Evolutionary conservation across 1,284 basidiomycete species (phyloP), one percentile per base, ranked within the genome.

Genomic region (Cryptococcus sp.): DNA sequence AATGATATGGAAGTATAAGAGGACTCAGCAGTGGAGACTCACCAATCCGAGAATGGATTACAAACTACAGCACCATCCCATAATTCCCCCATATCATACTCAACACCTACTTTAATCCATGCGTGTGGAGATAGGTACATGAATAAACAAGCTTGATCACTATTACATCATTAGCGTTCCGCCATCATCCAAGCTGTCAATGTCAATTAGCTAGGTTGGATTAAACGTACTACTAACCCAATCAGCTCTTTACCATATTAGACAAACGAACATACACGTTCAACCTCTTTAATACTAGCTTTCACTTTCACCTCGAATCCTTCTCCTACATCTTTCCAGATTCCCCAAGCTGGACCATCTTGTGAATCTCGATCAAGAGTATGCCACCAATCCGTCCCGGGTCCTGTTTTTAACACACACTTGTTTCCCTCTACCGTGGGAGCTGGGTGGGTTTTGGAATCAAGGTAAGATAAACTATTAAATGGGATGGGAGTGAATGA

Each of bases 31-130:
- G 21, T 9, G 36, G 21, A 10, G 7, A 23, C 61, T 52, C 41
- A 67, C 67, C 67, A 69, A 54, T 69, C 67, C 2, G 63, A 67
- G 53, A 60, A 65, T 1, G 62, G 62, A 45, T 62, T 61, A 34
- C 53, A 53, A 9, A 65, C 57, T 1, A 69, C 67, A 0, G 51
- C 62, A 4, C 58, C 58, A 32, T 62, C 59, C 60, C 61, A 67
- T 16, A 61, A 28, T 42, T 56, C 50, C 18, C 52, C 63, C 23
- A 59, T 52, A 25, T 65, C 61, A 45, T 45, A 69, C 48, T 69
- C 67, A 22, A 62, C 48, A 3, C 64, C 63, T 0, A 63, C 55
- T 56, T 69, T 69, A 37, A 65, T 43, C 67, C 67, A 69, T 34
- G 52, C 54, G 18, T 49, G 60, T 2, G 56, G 53, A 16, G 50